Percentiles rank a stretch among this genome's conserved stretches.
Conservation (phyloP, 768 basidiomycete genomes). For the Mycena olivaceomarginata region DNA sequence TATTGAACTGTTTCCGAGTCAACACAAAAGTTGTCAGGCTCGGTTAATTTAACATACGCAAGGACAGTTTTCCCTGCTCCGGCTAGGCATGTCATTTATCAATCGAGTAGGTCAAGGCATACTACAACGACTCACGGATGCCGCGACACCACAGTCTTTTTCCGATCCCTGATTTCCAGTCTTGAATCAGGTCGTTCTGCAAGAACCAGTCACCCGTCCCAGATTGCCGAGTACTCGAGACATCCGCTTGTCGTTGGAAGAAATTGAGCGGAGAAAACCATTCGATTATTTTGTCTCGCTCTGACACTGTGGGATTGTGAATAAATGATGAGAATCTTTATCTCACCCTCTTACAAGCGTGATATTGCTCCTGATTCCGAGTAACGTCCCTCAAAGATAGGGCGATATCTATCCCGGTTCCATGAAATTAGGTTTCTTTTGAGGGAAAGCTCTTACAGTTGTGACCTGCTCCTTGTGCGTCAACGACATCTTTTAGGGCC, state of each 20-base stretch:
- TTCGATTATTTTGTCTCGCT: slow-evolving; percentile 5
- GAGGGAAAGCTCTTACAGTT: neutral
- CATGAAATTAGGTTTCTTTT: neutral
- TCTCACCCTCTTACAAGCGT: neutral
- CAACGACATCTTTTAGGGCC: neutral
- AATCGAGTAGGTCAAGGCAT: neutral
- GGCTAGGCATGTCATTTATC: neutral
- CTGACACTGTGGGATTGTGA: neutral
- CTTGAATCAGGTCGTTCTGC: neutral
- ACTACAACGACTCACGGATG: neutral
- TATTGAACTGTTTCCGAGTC: neutral
- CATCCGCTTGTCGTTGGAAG: neutral
- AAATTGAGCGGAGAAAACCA: slow-evolving; percentile 17
- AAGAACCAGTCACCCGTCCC: slow-evolving; percentile 31
- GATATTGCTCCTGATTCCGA: neutral
- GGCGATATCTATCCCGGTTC: neutral
- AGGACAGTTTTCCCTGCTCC: slow-evolving; percentile 33
- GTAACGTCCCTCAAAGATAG: slow-evolving; percentile 15
- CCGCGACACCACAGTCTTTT: slow-evolving; percentile 19
- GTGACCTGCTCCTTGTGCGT: neutral
- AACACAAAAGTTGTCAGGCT: neutral
- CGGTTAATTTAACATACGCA: neutral
- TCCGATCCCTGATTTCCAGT: neutral
- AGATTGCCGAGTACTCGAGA: neutral
- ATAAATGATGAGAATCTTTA: neutral